These are phyloP conservation scores for Ambrosiella cleistominuta DNA, from an alignment of 2,329 filamentous ascomycete species.

Conservation along the genomic window DNA sequence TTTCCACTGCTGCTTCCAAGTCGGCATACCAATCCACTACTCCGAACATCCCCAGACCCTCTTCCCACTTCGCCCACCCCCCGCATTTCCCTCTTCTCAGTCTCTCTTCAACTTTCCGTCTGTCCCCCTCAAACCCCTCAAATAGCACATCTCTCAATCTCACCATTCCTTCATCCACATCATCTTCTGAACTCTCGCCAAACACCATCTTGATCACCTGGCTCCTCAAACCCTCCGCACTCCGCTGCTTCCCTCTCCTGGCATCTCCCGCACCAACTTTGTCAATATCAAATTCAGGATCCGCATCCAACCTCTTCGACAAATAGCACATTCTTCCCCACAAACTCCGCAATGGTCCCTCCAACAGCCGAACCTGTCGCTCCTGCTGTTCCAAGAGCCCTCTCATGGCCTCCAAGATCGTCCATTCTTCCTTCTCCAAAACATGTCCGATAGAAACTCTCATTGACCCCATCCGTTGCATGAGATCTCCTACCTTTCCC, in stretches of 20 bases:
- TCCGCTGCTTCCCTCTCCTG: conserved; percentile 8
- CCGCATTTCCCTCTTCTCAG: background rate
- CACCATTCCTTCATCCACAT: background rate
- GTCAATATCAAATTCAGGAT: conserved; percentile 1
- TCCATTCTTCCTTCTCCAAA: background rate
- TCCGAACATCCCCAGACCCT: conserved; percentile 1
- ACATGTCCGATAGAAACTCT: background rate
- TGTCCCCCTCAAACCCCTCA: background rate
- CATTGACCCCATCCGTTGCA: conserved; percentile 7
- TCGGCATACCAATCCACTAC: conserved; percentile 11
- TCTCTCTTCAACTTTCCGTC: background rate
- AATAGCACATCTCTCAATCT: background rate
- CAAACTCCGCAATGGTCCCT: conserved; percentile 12
- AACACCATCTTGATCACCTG: background rate
- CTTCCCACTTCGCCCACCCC: conserved; percentile 4
- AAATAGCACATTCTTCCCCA: conserved; percentile 16
- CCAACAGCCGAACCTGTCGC: conserved; percentile 4
- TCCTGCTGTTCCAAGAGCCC: conserved; percentile 3
- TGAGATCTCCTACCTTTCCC: conserved; percentile 1
- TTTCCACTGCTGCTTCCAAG: conserved; percentile 1
- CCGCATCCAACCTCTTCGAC: conserved; percentile 6
- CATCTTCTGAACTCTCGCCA: background rate
- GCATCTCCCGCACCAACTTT: background rate
- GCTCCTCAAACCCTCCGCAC: background rate
- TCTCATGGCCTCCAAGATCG: background rate